Conservation (phyloP, 345 rosid genomes). For the Gossypium anomalum region DNA sequence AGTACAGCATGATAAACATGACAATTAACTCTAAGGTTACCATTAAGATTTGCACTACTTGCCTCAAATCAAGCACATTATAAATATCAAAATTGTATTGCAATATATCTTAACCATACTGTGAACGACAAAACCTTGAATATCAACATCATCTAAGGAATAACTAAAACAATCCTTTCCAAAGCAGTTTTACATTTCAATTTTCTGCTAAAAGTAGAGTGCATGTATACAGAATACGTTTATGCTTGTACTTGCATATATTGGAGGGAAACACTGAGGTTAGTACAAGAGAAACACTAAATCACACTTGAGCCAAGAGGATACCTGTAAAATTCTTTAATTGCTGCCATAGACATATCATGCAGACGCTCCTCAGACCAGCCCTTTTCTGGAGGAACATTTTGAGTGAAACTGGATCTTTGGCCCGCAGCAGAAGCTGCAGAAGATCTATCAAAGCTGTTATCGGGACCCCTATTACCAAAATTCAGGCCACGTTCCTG, state of each 20-base stretch:
- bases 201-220: neutral
- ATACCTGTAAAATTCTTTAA: constrained; percentile 94
- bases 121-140: neutral
- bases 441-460: constrained; percentile 47
- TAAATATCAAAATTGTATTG: neutral
- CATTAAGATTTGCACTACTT: neutral
- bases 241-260: neutral
- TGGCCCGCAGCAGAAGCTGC: constrained; percentile 47
- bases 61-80: neutral
- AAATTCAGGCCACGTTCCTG: constrained; percentile 48
- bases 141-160: neutral
- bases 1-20: neutral
- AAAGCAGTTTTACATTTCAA: neutral
- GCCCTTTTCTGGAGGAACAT: constrained; percentile 43
- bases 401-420: constrained; percentile 34
- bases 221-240: neutral
- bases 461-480: constrained; percentile 50
- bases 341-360: constrained; percentile 63
- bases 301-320: neutral
- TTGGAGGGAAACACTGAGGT: neutral
- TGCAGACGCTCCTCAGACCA: constrained; percentile 56
- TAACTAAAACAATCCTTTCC: neutral
- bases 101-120: neutral
- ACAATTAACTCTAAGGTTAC: neutral
- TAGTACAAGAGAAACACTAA: neutral